These are phyloP conservation scores for Phytopythium vexans DNA, from an alignment of 352 stramenopile genomes.

Conservation along the genomic window DNA sequence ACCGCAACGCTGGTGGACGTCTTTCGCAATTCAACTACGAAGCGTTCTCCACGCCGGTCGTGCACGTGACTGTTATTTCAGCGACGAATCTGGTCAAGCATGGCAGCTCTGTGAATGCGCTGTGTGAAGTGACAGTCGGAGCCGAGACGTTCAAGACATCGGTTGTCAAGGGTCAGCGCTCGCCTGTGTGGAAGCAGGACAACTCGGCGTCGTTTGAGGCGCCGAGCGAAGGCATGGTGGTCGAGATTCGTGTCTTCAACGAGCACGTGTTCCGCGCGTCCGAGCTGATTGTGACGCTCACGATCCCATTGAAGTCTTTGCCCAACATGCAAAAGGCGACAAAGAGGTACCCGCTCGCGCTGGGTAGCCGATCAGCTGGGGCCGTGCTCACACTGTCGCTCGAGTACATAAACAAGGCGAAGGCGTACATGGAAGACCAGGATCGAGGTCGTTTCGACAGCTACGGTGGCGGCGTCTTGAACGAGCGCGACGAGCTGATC, in stretches of 20 bases:
- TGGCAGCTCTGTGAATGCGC: conserved; percentile 67
- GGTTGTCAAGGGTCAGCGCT: conserved; percentile 77
- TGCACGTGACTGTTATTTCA: conserved; percentile 76
- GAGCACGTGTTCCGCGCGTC: conserved; percentile 77
- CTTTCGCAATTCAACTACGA: conserved; percentile 87
- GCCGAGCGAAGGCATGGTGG: conserved; percentile 71
- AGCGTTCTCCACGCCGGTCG: conserved; percentile 70
- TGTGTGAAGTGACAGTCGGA: conserved; percentile 81
- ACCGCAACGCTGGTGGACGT: conserved; percentile 60
- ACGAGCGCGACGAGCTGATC: conserved; percentile 77
- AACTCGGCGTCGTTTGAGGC: conserved; percentile 83
- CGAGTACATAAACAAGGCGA: conserved; percentile 85
- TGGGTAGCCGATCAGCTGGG: conserved; percentile 73
- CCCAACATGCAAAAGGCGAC: conserved; percentile 83
- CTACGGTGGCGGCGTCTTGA: conserved; percentile 61
- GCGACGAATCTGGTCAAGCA: conserved; percentile 79
- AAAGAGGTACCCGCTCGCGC: conserved; percentile 79
- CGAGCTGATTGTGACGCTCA: conserved; percentile 69
- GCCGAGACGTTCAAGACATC: conserved; percentile 83
- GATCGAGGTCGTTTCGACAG: conserved; percentile 59
- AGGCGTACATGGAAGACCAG: conserved; percentile 74
- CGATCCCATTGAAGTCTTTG: conserved; percentile 76
- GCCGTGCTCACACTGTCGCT: conserved; percentile 73
- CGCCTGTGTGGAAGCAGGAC: conserved; percentile 84
- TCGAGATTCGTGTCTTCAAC: conserved; percentile 82